These are phyloP conservation scores for Lasiosphaeria hispida DNA, from an alignment of 495 filamentous ascomycete species.

Conservation along the genomic window DNA sequence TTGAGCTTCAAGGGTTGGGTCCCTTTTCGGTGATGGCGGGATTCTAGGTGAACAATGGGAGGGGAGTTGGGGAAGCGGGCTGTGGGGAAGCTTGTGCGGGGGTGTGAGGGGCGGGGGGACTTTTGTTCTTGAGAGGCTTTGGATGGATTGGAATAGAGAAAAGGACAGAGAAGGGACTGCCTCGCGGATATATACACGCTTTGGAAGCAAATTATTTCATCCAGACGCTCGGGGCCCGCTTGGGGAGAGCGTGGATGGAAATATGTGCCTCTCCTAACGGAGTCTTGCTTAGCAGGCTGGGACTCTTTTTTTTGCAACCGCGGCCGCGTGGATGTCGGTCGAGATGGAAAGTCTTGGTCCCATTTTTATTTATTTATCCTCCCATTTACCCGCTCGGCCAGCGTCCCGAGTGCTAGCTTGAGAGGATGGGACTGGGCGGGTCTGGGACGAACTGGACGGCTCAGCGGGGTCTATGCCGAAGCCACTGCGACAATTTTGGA, in stretches of 20 bases:
- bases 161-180: background rate
- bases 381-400: slow-evolving; percentile 44
- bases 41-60: background rate
- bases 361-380: slow-evolving; percentile 43
- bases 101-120: background rate
- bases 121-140: too few relatives aligned
- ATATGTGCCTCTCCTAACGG: background rate
- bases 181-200: slow-evolving; percentile 4
- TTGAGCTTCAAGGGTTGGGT: slow-evolving; percentile 5
- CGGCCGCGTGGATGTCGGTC: slow-evolving; percentile 28
- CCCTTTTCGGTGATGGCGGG: background rate
- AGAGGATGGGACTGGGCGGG: background rate
- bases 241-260: background rate
- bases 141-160: too few relatives aligned
- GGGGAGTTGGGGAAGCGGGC: background rate
- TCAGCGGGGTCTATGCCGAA: slow-evolving; percentile 6
- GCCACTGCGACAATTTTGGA: background rate
- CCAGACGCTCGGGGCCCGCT: background rate
- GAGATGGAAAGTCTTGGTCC: slow-evolving; percentile 10
- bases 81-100: background rate
- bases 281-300: background rate
- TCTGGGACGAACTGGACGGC: slow-evolving; percentile 14
- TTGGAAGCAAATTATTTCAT: too few relatives aligned
- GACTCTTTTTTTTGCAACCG: slow-evolving; percentile 1
- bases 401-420: slow-evolving; percentile 10